A percentile compares a stretch with the other conserved stretches of the same genome.
Evolutionary conservation across 192 early-diverging fungal species (phyloP).

Genomic region (Glomus cerebriforme): DNA sequence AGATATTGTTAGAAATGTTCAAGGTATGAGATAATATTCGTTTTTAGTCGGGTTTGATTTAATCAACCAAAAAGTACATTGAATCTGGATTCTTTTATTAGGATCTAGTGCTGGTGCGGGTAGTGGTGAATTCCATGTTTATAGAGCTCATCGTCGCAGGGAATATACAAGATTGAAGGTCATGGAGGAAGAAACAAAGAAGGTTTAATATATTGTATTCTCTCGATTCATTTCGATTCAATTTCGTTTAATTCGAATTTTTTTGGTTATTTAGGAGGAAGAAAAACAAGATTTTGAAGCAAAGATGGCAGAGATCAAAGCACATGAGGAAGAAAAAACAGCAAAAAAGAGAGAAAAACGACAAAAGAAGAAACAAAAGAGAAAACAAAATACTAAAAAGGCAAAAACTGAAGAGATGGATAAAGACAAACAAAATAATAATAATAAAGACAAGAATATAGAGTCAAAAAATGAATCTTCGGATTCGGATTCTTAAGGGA

Average conservation of each 20-base stretch:
- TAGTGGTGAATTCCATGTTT: conserved; percentile 95
- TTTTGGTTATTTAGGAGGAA: conserved; percentile 48
- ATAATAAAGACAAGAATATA: conserved; percentile 24
- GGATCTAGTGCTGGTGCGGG: conserved; percentile 95
- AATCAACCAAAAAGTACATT: neutral
- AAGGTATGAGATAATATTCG: conserved; percentile 46
- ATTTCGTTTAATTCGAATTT: neutral
- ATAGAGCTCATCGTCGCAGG: conserved; percentile 80
- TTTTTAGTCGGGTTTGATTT: neutral
- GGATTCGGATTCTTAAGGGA: conserved; percentile 23
- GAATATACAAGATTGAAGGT: conserved; percentile 80
- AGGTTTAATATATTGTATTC: conserved; percentile 49
- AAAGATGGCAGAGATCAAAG: conserved; percentile 56
- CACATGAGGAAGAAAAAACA: conserved; percentile 78
- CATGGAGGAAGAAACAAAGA: conserved; percentile 72
- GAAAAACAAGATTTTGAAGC: conserved; percentile 63
- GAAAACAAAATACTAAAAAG: conserved; percentile 45
- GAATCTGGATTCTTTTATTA: neutral
- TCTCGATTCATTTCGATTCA: neutral
- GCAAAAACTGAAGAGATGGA: conserved; percentile 40
- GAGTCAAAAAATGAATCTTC: conserved; percentile 11
- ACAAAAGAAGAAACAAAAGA: conserved; percentile 68
- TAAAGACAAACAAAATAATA: conserved; percentile 13
- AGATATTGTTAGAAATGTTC: conserved; percentile 88
- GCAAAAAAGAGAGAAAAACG: conserved; percentile 88